Base-by-base conservation (phyloP, 345 rosid species). In the Conringia planisiliqua region DNA sequence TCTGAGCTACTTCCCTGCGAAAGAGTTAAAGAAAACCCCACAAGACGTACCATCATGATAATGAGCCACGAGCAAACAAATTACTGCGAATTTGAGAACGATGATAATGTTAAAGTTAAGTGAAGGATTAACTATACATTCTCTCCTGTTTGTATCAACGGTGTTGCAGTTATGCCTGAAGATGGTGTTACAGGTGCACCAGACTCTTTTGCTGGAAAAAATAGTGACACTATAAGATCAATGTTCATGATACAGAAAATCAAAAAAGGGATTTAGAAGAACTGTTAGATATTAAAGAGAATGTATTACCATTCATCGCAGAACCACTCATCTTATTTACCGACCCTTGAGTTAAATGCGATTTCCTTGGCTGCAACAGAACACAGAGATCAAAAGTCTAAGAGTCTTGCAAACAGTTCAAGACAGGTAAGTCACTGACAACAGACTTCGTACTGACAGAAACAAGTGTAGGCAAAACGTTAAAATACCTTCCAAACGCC, bases 301-400 rank as follows among this genome's bases (percentile, higher is more conserved):
- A 48, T 48, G 39, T 24, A 17, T 18, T 17, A 69, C 84, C 84
- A 40, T 51, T 36, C 30, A 52, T 73, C 48, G 71, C 76, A 67
- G 71, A 38, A 26, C 73, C 76, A 40, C 40, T 12, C 50, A 54
- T 70, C 48, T 71, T 66, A 62, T 54, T 46, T 43, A 66, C 81
- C 8, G 24, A 39, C 10, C 50, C 77, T 62, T 70, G 73, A 48
- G 70, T 62, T 63, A 76, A 82, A 17, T 43, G 57, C 47, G 58
- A 79, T 76, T 72, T 81, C 59, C 44, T 75, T 55, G 77, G 78
- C 89, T 85, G 80, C 74, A 61, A 56, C 35, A 71, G 39, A 20
- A 59, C 4, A 30, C 33, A 30, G 33, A 30, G 33, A 30, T 30
- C 33, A 30, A 30, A 6, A 30, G 33, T 30, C 33, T 30, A 30